phyloP scores from a whole-genome alignment of 2,329 filamentous ascomycete genomes.

The Hawksworthiomyces lignivorus region DNA sequence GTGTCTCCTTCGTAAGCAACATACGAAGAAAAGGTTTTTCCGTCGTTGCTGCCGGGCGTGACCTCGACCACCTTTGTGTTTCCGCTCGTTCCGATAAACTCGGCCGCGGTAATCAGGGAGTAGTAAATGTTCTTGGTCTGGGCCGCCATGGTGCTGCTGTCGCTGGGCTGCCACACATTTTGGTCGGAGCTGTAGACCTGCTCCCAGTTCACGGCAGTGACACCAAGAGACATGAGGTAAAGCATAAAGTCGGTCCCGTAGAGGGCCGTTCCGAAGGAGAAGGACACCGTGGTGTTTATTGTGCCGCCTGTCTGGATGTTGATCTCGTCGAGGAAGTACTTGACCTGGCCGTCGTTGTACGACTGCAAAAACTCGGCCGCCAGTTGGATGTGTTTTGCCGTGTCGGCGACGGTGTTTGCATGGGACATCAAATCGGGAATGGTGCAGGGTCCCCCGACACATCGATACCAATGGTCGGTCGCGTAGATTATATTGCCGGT shows the following conservation, averaged over 20 bases:
- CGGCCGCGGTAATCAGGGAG: not conserved
- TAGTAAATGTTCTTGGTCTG: constrained; percentile 5
- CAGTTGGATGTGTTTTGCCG: not conserved
- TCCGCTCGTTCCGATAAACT: constrained; percentile 2
- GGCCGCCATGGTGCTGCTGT: not conserved
- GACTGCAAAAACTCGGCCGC: not conserved
- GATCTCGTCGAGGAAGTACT: not conserved
- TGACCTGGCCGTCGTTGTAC: not conserved
- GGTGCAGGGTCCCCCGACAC: not conserved
- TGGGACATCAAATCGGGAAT: not conserved
- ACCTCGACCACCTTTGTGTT: constrained; percentile 1
- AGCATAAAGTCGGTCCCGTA: constrained; percentile 5
- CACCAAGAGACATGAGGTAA: constrained; percentile 1
- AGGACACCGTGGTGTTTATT: not conserved
- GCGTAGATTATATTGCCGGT: not conserved
- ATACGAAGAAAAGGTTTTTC: not conserved
- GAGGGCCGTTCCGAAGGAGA: not conserved
- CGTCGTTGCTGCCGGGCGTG: constrained; percentile 1
- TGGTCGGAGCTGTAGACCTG: constrained; percentile 2
- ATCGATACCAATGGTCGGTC: constrained; percentile 5
- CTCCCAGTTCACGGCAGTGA: constrained; percentile 4
- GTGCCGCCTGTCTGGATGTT: constrained; percentile 2
- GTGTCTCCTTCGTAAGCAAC: not conserved
- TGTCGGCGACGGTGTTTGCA: constrained; percentile 3
- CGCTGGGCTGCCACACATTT: constrained; percentile 3